Conservation (phyloP, 371 early-diverging fungal species). For the Mortierella sp. region DNA sequence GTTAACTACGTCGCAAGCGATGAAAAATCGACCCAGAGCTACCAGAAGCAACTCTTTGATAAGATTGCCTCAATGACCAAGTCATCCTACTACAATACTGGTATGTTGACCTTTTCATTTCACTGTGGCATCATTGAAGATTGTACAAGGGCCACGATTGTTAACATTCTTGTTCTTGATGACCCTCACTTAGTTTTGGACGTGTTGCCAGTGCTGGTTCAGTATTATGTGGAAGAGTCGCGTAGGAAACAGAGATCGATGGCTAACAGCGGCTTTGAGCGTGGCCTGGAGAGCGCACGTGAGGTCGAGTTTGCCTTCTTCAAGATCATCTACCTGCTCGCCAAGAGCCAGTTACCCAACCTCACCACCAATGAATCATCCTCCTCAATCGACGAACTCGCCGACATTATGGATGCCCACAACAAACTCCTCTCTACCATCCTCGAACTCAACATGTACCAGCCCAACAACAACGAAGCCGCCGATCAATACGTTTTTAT, state of each 20-base stretch:
- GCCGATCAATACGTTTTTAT: constrained; percentile 54
- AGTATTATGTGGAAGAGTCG: constrained; percentile 49
- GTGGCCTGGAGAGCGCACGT: constrained; percentile 38
- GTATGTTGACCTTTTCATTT: constrained; percentile 11
- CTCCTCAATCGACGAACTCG: constrained; percentile 25
- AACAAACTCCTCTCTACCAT: constrained; percentile 39
- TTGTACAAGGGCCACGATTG: background rate
- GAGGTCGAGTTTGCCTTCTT: constrained; percentile 53
- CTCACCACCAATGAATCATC: constrained; percentile 24
- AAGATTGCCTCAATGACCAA: constrained; percentile 35
- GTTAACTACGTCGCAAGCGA: constrained; percentile 36
- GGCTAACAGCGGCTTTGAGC: constrained; percentile 40
- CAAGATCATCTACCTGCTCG: constrained; percentile 49
- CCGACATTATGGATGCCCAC: constrained; percentile 44
- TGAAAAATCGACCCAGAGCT: constrained; percentile 50
- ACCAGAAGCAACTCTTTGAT: constrained; percentile 58
- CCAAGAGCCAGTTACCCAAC: constrained; percentile 39
- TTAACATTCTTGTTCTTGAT: background rate
- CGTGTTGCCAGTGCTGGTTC: constrained; percentile 36
- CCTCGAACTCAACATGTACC: constrained; percentile 53
- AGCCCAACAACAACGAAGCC: constrained; percentile 50
- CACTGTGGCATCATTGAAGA: background rate
- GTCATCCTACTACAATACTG: constrained; percentile 30
- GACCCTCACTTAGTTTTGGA: constrained; percentile 27
- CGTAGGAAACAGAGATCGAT: constrained; percentile 40